These are phyloP conservation scores for Pythium aquatile DNA, from an alignment of 352 stramenopile species.

Conservation along the genomic window DNA sequence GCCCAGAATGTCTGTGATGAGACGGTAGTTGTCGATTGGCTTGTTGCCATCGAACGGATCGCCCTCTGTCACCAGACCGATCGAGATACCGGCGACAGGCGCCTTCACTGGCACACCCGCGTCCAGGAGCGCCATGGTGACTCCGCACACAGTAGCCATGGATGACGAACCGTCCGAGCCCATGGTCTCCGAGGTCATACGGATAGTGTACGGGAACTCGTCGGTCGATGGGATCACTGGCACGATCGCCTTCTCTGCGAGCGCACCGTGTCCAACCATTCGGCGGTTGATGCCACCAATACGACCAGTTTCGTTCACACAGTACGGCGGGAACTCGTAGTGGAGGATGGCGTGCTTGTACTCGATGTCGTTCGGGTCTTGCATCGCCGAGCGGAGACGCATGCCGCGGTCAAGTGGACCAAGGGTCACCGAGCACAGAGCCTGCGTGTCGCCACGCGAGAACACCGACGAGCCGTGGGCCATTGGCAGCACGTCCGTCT, in stretches of 20 bases:
- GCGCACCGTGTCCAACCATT: constrained; percentile 96
- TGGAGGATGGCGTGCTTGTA: constrained; percentile 94
- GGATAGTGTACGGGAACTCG: constrained; percentile 96
- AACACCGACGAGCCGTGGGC: constrained; percentile 90
- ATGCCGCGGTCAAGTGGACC: constrained; percentile 77
- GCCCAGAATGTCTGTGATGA: constrained; percentile 97
- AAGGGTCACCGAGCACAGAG: constrained; percentile 88
- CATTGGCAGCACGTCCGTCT: constrained; percentile 86
- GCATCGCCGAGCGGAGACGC: constrained; percentile 56
- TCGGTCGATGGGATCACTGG: constrained; percentile 89
- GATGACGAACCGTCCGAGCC: constrained; percentile 93
- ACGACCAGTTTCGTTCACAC: constrained; percentile 94
- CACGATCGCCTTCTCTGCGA: constrained; percentile 95
- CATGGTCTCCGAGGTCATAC: constrained; percentile 96
- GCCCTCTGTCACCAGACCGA: constrained; percentile 85
- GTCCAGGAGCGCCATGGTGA: constrained; percentile 96
- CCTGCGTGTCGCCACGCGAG: constrained; percentile 86
- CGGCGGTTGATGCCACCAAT: constrained; percentile 84
- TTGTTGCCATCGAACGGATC: constrained; percentile 68
- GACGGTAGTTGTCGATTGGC: constrained; percentile 77
- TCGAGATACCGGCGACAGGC: constrained; percentile 95
- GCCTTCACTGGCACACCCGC: constrained; percentile 94
- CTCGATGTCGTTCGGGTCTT: constrained; percentile 44
- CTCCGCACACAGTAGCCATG: constrained; percentile 97
- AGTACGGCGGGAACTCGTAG: constrained; percentile 98